Conservation (phyloP, 2,329 filamentous ascomycete genomes). For the Bipolaris zeicola region DNA sequence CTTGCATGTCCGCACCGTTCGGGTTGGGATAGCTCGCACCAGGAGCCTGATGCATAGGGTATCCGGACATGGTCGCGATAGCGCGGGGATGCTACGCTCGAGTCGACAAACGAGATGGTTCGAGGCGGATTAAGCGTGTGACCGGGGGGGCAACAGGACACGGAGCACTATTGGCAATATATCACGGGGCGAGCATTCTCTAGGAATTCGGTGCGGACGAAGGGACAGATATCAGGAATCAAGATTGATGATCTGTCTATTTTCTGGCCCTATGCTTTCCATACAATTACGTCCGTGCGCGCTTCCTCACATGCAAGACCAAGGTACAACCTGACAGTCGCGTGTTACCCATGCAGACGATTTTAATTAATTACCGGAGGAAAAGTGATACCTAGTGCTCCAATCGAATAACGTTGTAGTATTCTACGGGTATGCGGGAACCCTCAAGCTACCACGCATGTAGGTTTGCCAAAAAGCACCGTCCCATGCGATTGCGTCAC, state of each 20-base stretch:
- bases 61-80: slow-evolving; percentile 44
- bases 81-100: slow-evolving; percentile 29
- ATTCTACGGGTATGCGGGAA: neutral
- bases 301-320: slow-evolving; percentile 26
- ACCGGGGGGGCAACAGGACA: slow-evolving; percentile 14
- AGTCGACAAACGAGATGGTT: slow-evolving; percentile 19
- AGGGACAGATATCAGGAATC: slow-evolving; percentile 14
- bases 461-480: neutral
- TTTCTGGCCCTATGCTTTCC: slow-evolving; percentile 32
- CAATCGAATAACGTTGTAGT: neutral
- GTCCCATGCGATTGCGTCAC: neutral
- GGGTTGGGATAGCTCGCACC: slow-evolving; percentile 38
- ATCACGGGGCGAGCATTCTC: slow-evolving; percentile 25
- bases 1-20: slow-evolving; percentile 34
- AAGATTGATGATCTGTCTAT: slow-evolving; percentile 43
- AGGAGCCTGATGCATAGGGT: slow-evolving; percentile 46
- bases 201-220: slow-evolving; percentile 13
- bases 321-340: slow-evolving; percentile 16
- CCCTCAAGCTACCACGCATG: neutral
- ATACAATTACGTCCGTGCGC: slow-evolving; percentile 21
- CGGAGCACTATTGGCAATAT: slow-evolving; percentile 22
- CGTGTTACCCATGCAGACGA: slow-evolving; percentile 4
- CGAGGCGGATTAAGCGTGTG: slow-evolving; percentile 24
- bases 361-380: neutral
- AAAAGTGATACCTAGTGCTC: neutral